Percentiles rank a stretch among this genome's conserved stretches.
Conservation (phyloP, 495 filamentous ascomycete species). For the Pseudevernia furfuracea region DNA sequence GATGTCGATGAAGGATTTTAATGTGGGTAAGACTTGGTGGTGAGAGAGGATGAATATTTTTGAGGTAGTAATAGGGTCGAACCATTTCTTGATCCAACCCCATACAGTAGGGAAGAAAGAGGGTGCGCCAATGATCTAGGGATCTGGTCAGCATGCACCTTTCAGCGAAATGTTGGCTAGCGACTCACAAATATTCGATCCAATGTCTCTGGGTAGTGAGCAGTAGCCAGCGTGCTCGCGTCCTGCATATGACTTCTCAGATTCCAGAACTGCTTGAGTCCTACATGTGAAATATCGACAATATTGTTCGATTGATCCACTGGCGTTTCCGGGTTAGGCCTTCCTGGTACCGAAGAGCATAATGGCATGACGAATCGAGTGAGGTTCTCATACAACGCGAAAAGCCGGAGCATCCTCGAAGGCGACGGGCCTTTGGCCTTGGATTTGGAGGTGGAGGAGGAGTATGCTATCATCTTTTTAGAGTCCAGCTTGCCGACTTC, state of each 20-base stretch:
- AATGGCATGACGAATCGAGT: constrained; percentile 79
- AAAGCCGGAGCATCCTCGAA: constrained; percentile 68
- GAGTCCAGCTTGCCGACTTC: constrained; percentile 73
- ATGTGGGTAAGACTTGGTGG: constrained; percentile 59
- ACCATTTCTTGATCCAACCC: constrained; percentile 92
- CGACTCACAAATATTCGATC: constrained; percentile 69
- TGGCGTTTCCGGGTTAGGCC: constrained; percentile 63
- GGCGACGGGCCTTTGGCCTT: constrained; percentile 38
- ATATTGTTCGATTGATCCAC: constrained; percentile 80
- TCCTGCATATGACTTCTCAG: constrained; percentile 85
- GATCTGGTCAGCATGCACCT: not conserved
- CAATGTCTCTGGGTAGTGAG: constrained; percentile 83
- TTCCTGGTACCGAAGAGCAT: constrained; percentile 58
- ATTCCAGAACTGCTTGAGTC: constrained; percentile 87
- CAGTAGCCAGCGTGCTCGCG: constrained; percentile 73
- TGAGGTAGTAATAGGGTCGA: constrained; percentile 81
- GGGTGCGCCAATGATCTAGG: constrained; percentile 74
- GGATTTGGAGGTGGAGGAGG: constrained; percentile 46
- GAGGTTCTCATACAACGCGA: constrained; percentile 81
- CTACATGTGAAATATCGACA: constrained; percentile 73
- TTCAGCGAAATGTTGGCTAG: not conserved
- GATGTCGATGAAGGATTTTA: constrained; percentile 69
- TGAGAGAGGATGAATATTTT: constrained; percentile 82
- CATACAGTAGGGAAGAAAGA: constrained; percentile 87
- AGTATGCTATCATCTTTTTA: constrained; percentile 70